Evolutionary conservation across 2,329 filamentous ascomycete genomes (phyloP).

Genomic region (Didymella arachidicola): DNA sequence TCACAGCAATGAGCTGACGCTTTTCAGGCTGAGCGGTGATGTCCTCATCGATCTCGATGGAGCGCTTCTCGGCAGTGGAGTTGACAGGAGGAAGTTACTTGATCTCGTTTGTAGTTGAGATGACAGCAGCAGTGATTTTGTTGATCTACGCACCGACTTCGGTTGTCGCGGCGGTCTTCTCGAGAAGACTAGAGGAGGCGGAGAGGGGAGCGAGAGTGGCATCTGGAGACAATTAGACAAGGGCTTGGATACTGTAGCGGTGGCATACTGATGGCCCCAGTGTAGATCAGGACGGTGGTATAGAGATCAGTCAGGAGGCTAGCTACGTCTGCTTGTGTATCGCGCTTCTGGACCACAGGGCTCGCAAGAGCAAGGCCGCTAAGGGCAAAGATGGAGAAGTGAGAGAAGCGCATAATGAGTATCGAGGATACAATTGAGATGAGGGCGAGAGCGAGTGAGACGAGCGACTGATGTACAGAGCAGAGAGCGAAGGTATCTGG

Average conservation of each 20-base stretch:
- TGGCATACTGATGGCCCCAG: constrained; percentile 27
- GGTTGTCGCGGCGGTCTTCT: constrained; percentile 29
- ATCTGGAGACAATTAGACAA: constrained; percentile 15
- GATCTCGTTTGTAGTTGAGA: constrained; percentile 20
- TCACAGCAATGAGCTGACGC: constrained; percentile 24
- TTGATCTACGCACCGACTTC: constrained; percentile 28
- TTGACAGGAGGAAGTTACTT: constrained; percentile 19
- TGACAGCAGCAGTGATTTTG: constrained; percentile 27
- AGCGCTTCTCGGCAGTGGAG: background rate
- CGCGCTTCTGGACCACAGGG: constrained; percentile 21
- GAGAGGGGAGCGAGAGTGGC: constrained; percentile 30
- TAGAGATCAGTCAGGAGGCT: constrained; percentile 28
- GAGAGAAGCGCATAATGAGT: constrained; percentile 26
- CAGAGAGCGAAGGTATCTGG: background rate
- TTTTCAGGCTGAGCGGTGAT: constrained; percentile 13
- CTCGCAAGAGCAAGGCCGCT: constrained; percentile 27
- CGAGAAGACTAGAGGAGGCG: constrained; percentile 23
- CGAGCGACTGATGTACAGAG: background rate
- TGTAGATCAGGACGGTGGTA: constrained; percentile 31
- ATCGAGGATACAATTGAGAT: background rate
- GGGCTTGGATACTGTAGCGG: background rate
- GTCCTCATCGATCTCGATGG: background rate
- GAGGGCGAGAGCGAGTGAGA: background rate
- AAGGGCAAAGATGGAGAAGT: constrained; percentile 24
- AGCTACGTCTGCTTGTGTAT: constrained; percentile 18